Conservation (phyloP, 768 basidiomycete species). For the Suillus spraguei region DNA sequence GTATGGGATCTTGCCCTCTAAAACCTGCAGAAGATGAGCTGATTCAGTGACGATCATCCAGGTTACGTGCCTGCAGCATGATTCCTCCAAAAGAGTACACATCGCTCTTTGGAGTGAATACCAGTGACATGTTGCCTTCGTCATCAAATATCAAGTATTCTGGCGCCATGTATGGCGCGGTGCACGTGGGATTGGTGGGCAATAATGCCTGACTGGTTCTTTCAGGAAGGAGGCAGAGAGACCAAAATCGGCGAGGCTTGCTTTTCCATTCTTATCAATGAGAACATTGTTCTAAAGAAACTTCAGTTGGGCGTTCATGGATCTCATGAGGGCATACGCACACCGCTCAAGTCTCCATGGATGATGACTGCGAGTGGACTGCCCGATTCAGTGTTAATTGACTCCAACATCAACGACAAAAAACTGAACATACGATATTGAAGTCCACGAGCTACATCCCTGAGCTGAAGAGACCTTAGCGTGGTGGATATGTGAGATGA, state of each 20-base stretch:
- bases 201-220: not conserved
- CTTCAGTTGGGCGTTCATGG: not conserved
- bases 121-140: not conserved
- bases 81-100: slow-evolving; percentile 31
- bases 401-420: not conserved
- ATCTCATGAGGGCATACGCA: slow-evolving; percentile 12
- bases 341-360: slow-evolving; percentile 33
- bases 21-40: not conserved
- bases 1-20: slow-evolving; percentile 1
- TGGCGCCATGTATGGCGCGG: slow-evolving; percentile 9
- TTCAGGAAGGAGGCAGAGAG: slow-evolving; percentile 17
- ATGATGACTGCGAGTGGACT: slow-evolving; percentile 28
- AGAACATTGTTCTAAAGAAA: slow-evolving; percentile 13
- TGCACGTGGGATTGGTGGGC: slow-evolving; percentile 22
- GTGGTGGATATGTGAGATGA: not conserved
- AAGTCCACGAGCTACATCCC: not conserved
- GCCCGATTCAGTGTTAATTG: not conserved
- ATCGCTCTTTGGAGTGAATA: slow-evolving; percentile 1
- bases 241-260: slow-evolving; percentile 8
- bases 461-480: not conserved
- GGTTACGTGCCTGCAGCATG: slow-evolving; percentile 14
- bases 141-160: not conserved
- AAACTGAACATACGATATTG: slow-evolving; percentile 10
- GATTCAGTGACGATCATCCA: not conserved
- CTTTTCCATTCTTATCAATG: slow-evolving; percentile 18